Evolutionary conservation across 306 rosid genomes (phyloP).

Genomic region (Prunus davidiana): DNA sequence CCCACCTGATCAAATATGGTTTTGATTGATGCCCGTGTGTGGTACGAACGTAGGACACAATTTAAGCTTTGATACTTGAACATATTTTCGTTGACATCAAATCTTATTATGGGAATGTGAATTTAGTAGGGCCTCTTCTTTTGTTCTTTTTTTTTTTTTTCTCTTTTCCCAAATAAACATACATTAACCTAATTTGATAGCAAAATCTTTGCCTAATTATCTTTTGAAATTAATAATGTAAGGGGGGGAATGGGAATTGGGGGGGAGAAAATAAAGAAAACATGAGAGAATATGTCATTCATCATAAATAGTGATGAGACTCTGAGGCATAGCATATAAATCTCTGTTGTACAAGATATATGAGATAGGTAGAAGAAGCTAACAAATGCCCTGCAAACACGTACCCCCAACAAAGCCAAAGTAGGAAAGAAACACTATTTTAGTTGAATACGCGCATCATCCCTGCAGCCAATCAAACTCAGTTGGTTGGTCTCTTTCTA

Average conservation of each 20-base stretch:
- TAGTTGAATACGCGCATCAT: conserved; percentile 10
- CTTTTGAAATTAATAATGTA: neutral
- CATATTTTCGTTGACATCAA: neutral
- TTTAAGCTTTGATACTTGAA: neutral
- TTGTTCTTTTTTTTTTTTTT: neutral
- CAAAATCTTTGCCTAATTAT: conserved; percentile 13
- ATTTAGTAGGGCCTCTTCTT: neutral
- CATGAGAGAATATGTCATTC: neutral
- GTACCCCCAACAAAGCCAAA: neutral
- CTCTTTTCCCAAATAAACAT: neutral
- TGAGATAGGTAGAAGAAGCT: neutral
- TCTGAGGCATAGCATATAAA: neutral
- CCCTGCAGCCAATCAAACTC: neutral
- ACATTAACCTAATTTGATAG: neutral
- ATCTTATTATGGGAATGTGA: neutral
- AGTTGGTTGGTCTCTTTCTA: neutral
- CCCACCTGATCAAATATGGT: too few species aligned
- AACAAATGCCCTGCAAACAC: conserved; percentile 5
- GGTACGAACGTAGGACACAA: neutral
- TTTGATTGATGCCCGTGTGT: neutral
- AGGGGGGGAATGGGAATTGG: neutral
- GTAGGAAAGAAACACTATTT: neutral
- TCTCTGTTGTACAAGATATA: too few species aligned
- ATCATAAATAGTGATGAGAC: neutral
- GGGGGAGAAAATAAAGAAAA: neutral